Conservation (phyloP, 2,329 filamentous ascomycete species). For the Alternaria arborescens region DNA sequence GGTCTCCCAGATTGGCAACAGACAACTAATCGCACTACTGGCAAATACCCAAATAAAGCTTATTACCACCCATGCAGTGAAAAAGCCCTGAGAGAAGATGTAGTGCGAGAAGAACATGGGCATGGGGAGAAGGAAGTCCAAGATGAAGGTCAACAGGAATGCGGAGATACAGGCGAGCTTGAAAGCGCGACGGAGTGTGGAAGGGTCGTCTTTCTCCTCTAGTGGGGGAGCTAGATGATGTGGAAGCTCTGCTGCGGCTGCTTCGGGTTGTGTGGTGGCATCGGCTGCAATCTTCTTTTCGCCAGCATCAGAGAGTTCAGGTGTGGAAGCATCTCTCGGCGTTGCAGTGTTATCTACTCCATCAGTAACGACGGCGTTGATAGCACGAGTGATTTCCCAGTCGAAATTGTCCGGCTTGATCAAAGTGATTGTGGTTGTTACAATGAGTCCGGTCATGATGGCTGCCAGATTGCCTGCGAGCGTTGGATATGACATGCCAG, state of each 20-base stretch:
- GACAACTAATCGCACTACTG: conserved; percentile 51
- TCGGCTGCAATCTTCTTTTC: conserved; percentile 18
- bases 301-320: conserved; percentile 16
- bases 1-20: conserved; percentile 56
- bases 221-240: conserved; percentile 26
- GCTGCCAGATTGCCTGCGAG: conserved; percentile 52
- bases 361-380: conserved; percentile 41
- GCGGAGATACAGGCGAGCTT: conserved; percentile 50
- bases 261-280: conserved; percentile 3
- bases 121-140: conserved; percentile 54
- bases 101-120: conserved; percentile 55
- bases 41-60: conserved; percentile 56
- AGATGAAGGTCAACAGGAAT: conserved; percentile 50
- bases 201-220: conserved; percentile 42
- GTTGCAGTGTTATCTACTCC: conserved; percentile 17
- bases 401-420: conserved; percentile 51
- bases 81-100: conserved; percentile 53
- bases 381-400: conserved; percentile 51
- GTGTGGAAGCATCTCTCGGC: conserved; percentile 12
- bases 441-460: conserved; percentile 45
- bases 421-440: conserved; percentile 46
- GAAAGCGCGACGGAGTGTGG: conserved; percentile 45
- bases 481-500: conserved; percentile 50
- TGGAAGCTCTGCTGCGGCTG: conserved; percentile 16
- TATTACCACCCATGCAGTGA: conserved; percentile 54